Evolutionary conservation across 139 green algal species (phyloP), one percentile per base, ranked within the genome.

Genomic region (Chlorella sp.): DNA sequence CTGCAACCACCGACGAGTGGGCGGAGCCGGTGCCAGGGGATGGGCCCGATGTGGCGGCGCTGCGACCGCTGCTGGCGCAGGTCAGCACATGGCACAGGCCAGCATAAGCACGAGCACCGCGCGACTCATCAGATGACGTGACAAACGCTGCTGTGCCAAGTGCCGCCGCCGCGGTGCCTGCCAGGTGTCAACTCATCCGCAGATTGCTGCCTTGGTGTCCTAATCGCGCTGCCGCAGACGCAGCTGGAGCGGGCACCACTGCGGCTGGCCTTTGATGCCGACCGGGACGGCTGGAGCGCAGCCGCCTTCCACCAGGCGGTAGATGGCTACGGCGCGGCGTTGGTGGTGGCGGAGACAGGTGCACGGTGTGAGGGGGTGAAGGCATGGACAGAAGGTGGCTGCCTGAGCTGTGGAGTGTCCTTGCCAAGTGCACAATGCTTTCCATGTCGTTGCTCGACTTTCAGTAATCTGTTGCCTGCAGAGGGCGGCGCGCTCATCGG

Each of bases 241-340:
- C 93, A 93, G 68, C 87, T 97, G 43, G 90, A 96, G 82, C 86
- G 34, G 16, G 41, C 64, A 68, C 83, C 88, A 2, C 84, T 96
- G 24, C 84, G 89, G 60, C 26, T 92, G 56, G 90, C 92, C 1
- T 96, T 93, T 70, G 88, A 94, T 58, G 91, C 94, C 6, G 80
- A 91, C 24, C 16, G 36, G 17, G 72, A 97, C 76, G 94, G 92
- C 16, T 97, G 93, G 93, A 88, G 44, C 38, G 43, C 86, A 3
- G 51, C 80, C 5, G 92, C 92, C 3, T 97, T 97, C 83, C 92
- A 96, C 60, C 56, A 69, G 0, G 65, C 76, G 17, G 91, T 95
- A 20, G 85, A 96, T 48, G 90, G 78, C 3, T 92, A 89, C 56
- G 94, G 94, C 2, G 92, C 94, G 0, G 87, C 88, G 3, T 20